Evolutionary conservation across 768 basidiomycete genomes (phyloP).

Genomic region (Russula griseocarnosa): DNA sequence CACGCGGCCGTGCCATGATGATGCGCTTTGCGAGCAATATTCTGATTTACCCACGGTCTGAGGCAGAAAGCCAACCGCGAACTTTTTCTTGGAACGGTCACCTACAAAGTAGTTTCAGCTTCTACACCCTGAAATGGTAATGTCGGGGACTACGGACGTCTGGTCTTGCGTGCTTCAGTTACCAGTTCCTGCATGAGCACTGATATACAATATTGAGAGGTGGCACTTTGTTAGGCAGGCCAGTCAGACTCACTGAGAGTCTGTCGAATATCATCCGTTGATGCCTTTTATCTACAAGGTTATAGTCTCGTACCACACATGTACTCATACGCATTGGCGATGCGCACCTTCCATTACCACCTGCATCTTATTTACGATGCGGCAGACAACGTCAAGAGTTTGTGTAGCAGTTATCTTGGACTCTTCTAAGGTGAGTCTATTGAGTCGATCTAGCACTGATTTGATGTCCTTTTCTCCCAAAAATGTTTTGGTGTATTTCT

Average conservation of each 20-base stretch:
- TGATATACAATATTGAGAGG: neutral
- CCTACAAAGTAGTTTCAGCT: neutral
- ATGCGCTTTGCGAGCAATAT: neutral
- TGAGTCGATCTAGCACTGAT: neutral
- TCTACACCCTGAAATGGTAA: neutral
- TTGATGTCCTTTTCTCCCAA: neutral
- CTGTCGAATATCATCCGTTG: neutral
- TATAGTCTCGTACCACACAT: neutral
- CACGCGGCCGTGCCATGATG: neutral
- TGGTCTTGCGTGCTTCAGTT: neutral
- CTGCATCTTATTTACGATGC: neutral
- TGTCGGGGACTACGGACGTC: neutral
- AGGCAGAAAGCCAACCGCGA: too few relatives aligned
- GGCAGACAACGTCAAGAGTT: neutral
- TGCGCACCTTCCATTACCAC: neutral
- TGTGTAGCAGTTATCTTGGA: neutral
- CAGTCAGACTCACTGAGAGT: neutral
- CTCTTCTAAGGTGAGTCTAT: neutral
- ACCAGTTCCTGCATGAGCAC: neutral
- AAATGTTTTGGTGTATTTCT: neutral
- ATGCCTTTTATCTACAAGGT: neutral
- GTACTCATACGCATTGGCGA: neutral
- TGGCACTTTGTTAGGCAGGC: too few relatives aligned
- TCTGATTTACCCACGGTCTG: neutral
- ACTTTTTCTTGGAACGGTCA: too few relatives aligned